Percentiles rank a stretch among this genome's conserved stretches.
Conservation (phyloP, 2,329 filamentous ascomycete genomes). For the Dothideomycetes sp. region DNA sequence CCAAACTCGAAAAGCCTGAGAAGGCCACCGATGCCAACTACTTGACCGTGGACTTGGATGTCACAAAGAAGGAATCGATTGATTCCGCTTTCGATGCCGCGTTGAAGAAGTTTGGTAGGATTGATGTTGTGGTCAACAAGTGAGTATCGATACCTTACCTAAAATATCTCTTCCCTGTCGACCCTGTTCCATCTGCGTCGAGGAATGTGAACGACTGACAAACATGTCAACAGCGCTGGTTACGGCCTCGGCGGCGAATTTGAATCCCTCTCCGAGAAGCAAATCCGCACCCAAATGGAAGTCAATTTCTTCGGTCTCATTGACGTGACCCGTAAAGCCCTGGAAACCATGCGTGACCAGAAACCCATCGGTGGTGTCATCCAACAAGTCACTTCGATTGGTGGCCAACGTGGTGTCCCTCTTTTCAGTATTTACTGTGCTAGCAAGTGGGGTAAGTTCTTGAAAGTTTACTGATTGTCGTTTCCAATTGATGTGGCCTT, state of each 20-base stretch:
- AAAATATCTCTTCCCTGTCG: background rate
- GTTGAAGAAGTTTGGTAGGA: slow-evolving; percentile 41
- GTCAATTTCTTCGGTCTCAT: slow-evolving; percentile 52
- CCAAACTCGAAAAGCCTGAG: slow-evolving; percentile 31
- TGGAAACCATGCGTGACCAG: slow-evolving; percentile 37
- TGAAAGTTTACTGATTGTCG: too few species aligned
- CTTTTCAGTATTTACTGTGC: slow-evolving; percentile 33
- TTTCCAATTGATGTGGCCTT: too few species aligned
- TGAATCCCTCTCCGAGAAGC: slow-evolving; percentile 41
- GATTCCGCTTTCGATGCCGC: slow-evolving; percentile 37
- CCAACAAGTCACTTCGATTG: slow-evolving; percentile 48
- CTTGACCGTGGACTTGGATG: slow-evolving; percentile 44
- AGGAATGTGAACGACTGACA: background rate
- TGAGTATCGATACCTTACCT: too few species aligned
- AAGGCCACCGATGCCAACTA: slow-evolving; percentile 39
- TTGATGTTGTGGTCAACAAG: slow-evolving; percentile 55
- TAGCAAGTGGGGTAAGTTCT: slow-evolving; percentile 39
- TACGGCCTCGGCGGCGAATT: slow-evolving; percentile 47
- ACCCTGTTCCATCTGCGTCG: background rate
- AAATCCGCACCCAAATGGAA: slow-evolving; percentile 47
- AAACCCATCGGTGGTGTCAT: slow-evolving; percentile 44
- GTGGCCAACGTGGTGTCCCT: slow-evolving; percentile 36
- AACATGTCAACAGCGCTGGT: slow-evolving; percentile 36
- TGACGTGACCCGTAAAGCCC: slow-evolving; percentile 41
- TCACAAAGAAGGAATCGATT: slow-evolving; percentile 38